Evolutionary conservation across 495 filamentous ascomycete species (phyloP).

Genomic region (Penicillium chermesinum): DNA sequence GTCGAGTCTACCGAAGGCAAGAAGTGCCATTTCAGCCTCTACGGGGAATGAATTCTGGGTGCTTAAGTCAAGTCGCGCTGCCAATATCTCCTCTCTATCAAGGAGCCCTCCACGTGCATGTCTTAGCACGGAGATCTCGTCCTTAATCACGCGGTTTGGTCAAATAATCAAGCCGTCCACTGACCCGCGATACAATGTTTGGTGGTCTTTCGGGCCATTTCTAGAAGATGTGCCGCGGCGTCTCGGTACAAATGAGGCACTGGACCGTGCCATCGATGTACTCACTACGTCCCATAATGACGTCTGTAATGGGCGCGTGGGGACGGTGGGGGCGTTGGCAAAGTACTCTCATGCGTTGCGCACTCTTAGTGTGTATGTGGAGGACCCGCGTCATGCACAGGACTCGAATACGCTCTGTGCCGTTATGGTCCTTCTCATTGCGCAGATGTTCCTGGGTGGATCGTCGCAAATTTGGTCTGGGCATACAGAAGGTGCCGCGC

Average conservation of each 20-base stretch:
- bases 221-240: constrained; percentile 34
- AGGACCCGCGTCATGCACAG: constrained; percentile 32
- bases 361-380: constrained; percentile 30
- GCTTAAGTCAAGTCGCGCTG: too few species aligned
- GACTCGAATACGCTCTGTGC: constrained; percentile 40
- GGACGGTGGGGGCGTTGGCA: constrained; percentile 19
- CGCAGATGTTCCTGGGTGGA: constrained; percentile 27
- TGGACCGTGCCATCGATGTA: constrained; percentile 37
- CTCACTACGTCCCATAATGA: constrained; percentile 28
- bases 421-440: constrained; percentile 39
- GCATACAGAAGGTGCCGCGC: constrained; percentile 38
- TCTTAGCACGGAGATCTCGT: constrained; percentile 18
- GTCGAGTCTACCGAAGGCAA: background rate
- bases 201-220: constrained; percentile 38
- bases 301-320: constrained; percentile 17
- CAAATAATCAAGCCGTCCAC: constrained; percentile 24
- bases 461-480: constrained; percentile 16
- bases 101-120: background rate
- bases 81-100: background rate
- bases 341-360: constrained; percentile 37
- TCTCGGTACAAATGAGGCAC: constrained; percentile 37
- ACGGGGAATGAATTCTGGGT: background rate
- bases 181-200: constrained; percentile 40
- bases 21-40: background rate
- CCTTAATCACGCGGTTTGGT: constrained; percentile 25